Base-by-base conservation (phyloP, 2,329 filamentous ascomycete genomes). In the Aspergillus eucalypticola region DNA sequence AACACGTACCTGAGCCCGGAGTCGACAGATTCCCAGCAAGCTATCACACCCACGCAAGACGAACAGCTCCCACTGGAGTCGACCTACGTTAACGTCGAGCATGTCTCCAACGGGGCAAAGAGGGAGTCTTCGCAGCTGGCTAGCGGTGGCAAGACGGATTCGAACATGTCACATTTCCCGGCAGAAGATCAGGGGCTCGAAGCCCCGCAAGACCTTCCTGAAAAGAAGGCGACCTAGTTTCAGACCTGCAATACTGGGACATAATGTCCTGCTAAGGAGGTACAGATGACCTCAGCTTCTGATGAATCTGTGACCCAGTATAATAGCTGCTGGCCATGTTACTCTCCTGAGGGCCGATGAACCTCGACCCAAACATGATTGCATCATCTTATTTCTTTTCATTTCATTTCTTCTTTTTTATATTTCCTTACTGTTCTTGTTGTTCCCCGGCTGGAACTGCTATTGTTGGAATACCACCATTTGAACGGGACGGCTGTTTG, bases 1-100 rank as follows among this genome's bases (percentile, higher is more conserved):
- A 79, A 78, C 63, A 80, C 76, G 61, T 81, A 77, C 58, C 78
- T 78, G 57, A 84, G 83, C 56, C 84, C 83, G 81, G 89, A 69
- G 79, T 79, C 61, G 82, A 84, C 65, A 27, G 70, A 67, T 38
- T 69, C 72, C 32, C 68, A 75, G n/a, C 69, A 72, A 44, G 66
- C 68, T 39, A 61, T 64, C 13, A 75, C 71, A 3, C 70, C 75
- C 8, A 74, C 72, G 10, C 69, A 75, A 57, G 61, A 67, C 35
- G 67, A 71, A 32, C 64, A 64, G 38, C 50, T 41, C 13, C 50
- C 51, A 4, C 32, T 60, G 52, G 32, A 58, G 51, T 39, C 63
- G 39, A 52, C 59, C 23, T 60, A 63, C 52, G 46, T 50, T 6
- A 29, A n/a, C 10, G 46, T 50, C 25, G 54, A 58, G 48, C 61